phyloP scores from a whole-genome alignment of 129 eudicot species.

The Smallanthus sonchifolius region DNA sequence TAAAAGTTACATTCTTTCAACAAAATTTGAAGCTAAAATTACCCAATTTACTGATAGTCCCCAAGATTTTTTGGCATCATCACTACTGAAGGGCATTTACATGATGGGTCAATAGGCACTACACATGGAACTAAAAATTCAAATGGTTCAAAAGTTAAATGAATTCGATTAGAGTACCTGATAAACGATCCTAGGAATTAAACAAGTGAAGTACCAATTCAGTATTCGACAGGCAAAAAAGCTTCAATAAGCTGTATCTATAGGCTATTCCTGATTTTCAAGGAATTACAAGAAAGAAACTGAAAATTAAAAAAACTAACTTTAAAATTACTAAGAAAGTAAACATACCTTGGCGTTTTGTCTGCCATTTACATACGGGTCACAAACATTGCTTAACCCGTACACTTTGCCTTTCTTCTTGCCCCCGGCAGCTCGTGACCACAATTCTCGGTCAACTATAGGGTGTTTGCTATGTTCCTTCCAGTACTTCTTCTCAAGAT shows the following conservation, averaged over 20 bases:
- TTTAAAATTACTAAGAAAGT: too few species aligned
- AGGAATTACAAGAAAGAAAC: slow-evolving; percentile 22
- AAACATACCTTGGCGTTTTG: too few species aligned
- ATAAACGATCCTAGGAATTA: background rate
- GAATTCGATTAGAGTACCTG: background rate
- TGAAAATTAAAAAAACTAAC: too few species aligned
- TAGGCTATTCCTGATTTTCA: background rate
- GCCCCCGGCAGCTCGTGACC: too few species aligned
- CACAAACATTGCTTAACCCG: too few species aligned
- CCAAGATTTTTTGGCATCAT: background rate
- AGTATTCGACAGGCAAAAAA: background rate
- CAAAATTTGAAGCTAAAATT: background rate
- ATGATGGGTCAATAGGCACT: background rate
- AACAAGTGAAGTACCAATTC: background rate
- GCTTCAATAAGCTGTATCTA: slow-evolving; percentile 9
- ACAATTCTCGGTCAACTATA: too few species aligned
- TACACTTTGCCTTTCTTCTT: too few species aligned
- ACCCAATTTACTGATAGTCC: background rate
- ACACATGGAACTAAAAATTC: background rate
- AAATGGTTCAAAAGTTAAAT: background rate
- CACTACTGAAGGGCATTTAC: background rate
- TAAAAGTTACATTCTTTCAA: background rate
- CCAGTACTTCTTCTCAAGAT: too few species aligned
- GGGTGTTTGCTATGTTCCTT: too few species aligned
- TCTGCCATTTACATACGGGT: too few species aligned